Percentiles rank a stretch among this genome's conserved stretches.
phyloP scores from a whole-genome alignment of 140 eudicot species.

The Ambrosia hybrid region DNA sequence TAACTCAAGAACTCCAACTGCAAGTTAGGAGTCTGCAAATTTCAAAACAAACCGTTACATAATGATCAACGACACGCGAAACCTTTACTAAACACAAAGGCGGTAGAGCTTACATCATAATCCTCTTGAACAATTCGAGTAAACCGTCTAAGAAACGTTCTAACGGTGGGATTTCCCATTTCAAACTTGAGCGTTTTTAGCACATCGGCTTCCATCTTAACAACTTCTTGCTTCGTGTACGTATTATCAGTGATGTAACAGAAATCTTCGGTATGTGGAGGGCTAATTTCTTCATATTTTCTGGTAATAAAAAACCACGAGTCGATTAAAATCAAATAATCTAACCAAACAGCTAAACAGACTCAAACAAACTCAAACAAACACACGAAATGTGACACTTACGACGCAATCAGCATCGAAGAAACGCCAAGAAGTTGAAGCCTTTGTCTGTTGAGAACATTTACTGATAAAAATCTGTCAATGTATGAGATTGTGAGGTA shows the following conservation, averaged over 20 bases:
- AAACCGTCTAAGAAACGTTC: conserved; percentile 43
- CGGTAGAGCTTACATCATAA: conserved; percentile 22
- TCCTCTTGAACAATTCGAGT: conserved; percentile 44
- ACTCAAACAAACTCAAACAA: not conserved
- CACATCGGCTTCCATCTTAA: conserved; percentile 60
- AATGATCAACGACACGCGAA: not conserved
- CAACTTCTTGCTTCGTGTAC: conserved; percentile 46
- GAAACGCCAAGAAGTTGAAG: conserved; percentile 65
- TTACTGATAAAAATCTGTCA: conserved; percentile 45
- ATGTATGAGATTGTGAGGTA: conserved; percentile 48
- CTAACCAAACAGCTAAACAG: not conserved
- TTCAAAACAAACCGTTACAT: not conserved
- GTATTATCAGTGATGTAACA: conserved; percentile 51
- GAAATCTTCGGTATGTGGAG: conserved; percentile 50
- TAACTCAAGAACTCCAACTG: conserved; percentile 44
- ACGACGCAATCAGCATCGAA: conserved; percentile 63
- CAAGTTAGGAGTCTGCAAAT: conserved; percentile 32
- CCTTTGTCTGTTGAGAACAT: conserved; percentile 38
- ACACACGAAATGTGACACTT: conserved; percentile 3
- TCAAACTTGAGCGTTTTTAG: conserved; percentile 50
- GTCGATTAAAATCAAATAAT: not conserved
- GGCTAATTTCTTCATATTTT: conserved; percentile 61
- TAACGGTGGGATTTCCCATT: conserved; percentile 55
- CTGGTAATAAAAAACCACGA: conserved; percentile 26
- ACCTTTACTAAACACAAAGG: not conserved